Conservation (phyloP, 2,329 filamentous ascomycete genomes). For the Cladophialophora psammophila region DNA sequence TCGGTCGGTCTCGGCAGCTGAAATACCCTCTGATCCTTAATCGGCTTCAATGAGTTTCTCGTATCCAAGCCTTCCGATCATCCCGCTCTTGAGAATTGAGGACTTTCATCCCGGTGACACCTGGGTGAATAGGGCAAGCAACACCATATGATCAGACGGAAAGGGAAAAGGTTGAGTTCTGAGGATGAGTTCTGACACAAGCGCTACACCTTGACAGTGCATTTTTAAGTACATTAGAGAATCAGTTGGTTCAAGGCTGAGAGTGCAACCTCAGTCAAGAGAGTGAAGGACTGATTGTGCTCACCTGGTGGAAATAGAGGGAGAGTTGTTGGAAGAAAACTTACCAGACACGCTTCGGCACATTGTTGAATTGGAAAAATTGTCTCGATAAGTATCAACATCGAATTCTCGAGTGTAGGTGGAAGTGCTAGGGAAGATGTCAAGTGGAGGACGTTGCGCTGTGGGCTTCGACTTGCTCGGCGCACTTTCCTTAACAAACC, state of each 20-base stretch:
- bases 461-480: background rate
- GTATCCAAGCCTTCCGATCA: constrained; percentile 1
- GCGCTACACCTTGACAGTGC: background rate
- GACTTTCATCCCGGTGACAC: background rate
- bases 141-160: background rate
- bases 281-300: background rate
- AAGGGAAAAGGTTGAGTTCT: background rate
- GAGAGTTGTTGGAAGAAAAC: background rate
- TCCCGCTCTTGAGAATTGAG: background rate
- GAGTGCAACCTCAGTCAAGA: background rate
- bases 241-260: background rate
- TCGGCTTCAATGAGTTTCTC: background rate
- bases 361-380: background rate
- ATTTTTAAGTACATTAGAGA: background rate
- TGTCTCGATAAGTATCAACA: background rate
- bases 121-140: background rate
- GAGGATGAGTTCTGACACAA: background rate
- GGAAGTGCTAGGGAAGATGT: background rate
- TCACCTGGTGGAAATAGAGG: background rate
- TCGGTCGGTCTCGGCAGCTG: background rate
- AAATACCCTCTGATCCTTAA: background rate
- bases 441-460: background rate
- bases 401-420: background rate
- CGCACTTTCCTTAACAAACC: background rate
- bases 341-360: background rate